Evolutionary conservation across 169 alveolate genomes (phyloP).

Genomic region (Plasmodium knowlesi): DNA sequence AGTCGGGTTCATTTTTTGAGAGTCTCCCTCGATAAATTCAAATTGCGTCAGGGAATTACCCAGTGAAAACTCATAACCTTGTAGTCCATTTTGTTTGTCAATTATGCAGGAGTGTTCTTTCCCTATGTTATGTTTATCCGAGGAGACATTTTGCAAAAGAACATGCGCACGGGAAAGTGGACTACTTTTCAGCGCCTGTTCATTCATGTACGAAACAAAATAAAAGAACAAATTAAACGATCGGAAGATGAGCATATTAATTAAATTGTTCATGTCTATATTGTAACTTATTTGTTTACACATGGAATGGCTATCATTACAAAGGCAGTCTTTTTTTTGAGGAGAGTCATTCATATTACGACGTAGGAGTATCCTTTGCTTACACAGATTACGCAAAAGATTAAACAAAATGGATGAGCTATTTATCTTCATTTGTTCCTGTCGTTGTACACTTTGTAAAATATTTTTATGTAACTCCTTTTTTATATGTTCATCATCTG

Average conservation of each 20-base stretch:
- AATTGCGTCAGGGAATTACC: conserved; percentile 39
- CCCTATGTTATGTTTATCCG: not conserved
- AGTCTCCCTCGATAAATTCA: conserved; percentile 49
- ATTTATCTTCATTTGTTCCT: not conserved
- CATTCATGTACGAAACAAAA: conserved; percentile 23
- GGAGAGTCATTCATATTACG: not conserved
- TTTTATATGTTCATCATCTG: conserved; percentile 59
- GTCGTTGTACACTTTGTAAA: not conserved
- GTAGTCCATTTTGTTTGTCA: conserved; percentile 9
- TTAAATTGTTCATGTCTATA: conserved; percentile 62
- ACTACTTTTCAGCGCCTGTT: not conserved
- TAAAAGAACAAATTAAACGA: conserved; percentile 74
- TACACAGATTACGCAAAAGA: conserved; percentile 30
- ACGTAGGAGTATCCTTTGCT: not conserved
- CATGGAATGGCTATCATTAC: conserved; percentile 2
- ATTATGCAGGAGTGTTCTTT: not conserved
- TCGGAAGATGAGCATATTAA: conserved; percentile 54
- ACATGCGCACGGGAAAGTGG: not conserved
- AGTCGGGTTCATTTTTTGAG: not conserved
- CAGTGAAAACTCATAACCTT: conserved; percentile 46
- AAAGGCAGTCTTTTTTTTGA: not conserved
- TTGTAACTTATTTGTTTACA: conserved; percentile 55
- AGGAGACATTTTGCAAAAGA: conserved; percentile 20
- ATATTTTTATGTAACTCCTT: conserved; percentile 53
- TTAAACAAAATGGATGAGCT: conserved; percentile 36